Evolutionary conservation across 164 flowering plant genomes (phyloP).

Genomic region (Cinnamomum micranthum): DNA sequence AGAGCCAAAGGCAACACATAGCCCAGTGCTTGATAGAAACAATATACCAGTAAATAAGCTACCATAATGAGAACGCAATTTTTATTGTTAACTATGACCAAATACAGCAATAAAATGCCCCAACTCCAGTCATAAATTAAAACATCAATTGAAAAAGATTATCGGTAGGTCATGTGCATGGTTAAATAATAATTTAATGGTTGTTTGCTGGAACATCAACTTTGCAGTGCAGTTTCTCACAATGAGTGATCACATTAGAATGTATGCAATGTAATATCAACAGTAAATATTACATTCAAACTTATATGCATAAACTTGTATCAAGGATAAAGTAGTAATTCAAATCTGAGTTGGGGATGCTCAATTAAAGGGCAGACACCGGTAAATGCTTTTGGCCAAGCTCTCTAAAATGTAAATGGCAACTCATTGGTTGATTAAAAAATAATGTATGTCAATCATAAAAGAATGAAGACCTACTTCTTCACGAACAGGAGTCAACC

Average conservation of each 20-base stretch:
- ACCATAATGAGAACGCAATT: too few relatives aligned
- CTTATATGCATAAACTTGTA: not conserved
- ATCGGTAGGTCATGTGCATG: not conserved
- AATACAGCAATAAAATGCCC: not conserved
- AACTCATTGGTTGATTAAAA: not conserved
- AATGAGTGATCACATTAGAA: not conserved
- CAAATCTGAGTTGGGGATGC: not conserved
- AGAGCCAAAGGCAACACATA: too few relatives aligned
- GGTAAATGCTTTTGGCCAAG: not conserved
- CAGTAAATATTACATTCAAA: not conserved
- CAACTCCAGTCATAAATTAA: not conserved
- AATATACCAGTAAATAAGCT: too few relatives aligned
- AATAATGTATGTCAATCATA: not conserved
- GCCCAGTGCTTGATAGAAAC: too few relatives aligned
- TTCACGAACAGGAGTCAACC: constrained; percentile 88
- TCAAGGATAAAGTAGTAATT: not conserved
- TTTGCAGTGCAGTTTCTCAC: too few relatives aligned
- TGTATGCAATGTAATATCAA: not conserved
- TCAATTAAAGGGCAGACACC: not conserved
- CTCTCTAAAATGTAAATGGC: not conserved
- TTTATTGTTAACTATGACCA: too few relatives aligned
- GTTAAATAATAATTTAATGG: not conserved
- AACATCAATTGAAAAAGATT: too few relatives aligned
- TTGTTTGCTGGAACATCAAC: too few relatives aligned
- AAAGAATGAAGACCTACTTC: constrained; percentile 41